Conservation (phyloP, 139 green algal genomes). For the Tetradesmus obliquus region DNA sequence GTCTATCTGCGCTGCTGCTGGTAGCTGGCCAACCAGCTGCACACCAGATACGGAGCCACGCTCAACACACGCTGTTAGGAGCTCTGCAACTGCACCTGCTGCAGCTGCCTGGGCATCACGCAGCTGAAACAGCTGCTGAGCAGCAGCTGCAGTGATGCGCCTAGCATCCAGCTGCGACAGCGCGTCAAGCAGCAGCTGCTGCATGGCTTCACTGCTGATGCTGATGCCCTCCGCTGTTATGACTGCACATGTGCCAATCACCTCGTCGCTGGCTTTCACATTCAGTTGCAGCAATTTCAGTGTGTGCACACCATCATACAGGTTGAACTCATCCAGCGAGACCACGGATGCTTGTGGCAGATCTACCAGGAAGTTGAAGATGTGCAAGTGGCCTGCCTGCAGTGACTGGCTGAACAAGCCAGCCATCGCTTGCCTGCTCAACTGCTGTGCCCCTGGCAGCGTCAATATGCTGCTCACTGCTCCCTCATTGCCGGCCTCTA, state of each 20-base stretch:
- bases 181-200: neutral
- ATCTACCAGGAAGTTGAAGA: no score
- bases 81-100: neutral
- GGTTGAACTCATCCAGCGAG: no score
- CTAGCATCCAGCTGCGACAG: neutral
- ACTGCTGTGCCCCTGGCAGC: neutral
- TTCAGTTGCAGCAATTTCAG: no score
- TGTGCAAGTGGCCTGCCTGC: no score
- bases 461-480: neutral
- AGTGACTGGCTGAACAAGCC: no score
- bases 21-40: neutral
- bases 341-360: no score
- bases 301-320: no score
- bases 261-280: no score
- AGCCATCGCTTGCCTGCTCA: neutral
- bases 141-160: neutral
- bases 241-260: no score
- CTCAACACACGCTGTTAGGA: neutral
- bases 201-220: neutral
- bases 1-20: neutral
- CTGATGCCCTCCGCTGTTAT: neutral
- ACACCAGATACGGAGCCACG: neutral
- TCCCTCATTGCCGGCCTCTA: neutral
- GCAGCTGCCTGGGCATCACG: neutral
- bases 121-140: neutral